Base-by-base conservation (phyloP, 2,329 filamentous ascomycete genomes). In the Phoma herbarum region DNA sequence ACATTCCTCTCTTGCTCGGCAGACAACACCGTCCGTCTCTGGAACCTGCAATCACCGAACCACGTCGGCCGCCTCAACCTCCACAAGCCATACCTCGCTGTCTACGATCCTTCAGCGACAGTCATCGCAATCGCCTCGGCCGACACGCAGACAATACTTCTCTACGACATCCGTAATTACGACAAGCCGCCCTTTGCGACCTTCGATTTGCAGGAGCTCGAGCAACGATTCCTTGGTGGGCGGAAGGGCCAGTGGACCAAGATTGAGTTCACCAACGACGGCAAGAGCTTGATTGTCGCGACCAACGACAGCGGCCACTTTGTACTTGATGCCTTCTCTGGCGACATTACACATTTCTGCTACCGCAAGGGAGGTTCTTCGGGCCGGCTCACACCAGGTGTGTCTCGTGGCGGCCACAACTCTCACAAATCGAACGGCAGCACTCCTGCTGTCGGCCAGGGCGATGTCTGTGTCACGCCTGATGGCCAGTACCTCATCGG, bases 251-350 rank as follows among this genome's bases (percentile, higher is more conserved):
- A 89, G 11, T 99, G 95, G 95, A 95, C 91, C 1, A 93, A 90
- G 67, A 84, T 99, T 41, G 93, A 97, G 70, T 98, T 99, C 75
- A 95, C 92, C 57, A 99, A 99, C 70, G 95, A 99, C 71, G 95
- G 95, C 18, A 96, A 96, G 72, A 87, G 87, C 60, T 79, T 99
- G 46, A 84, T 99, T 5, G 77, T 99, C 18, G 91, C 91, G 14
- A 98, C 94, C 2, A 91, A 89, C 47, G 92, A 91, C 7, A 85
- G 85, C 50, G 92, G 93, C 0, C 95, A 99, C 77, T 96, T 95
- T 71, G 81, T 99, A 2, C 82, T 99, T n/a, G 95, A 99, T 74
- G 91, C 94, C 1, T 98, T 97, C 74, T 88, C 92, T 41, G 95
- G 94, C 37, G 84, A 83, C 7, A 77, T 98, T 22, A 91, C 89